phyloP scores from a whole-genome alignment of 768 basidiomycete genomes.

The Rhizopogon rudus region DNA sequence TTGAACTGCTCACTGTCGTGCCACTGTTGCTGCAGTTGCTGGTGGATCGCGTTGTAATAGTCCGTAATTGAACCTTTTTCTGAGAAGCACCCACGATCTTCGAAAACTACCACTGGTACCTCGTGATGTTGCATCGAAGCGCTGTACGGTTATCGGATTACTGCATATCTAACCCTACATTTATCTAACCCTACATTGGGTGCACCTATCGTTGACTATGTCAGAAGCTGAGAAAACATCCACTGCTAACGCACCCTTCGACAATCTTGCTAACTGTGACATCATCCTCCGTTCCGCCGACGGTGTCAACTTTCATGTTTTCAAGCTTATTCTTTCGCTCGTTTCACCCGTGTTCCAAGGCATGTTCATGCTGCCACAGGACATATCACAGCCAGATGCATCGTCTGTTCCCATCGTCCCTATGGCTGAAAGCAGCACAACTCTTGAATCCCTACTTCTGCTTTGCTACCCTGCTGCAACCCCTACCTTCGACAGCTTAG shows the following conservation, averaged over 20 bases:
- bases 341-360: slow-evolving; percentile 46
- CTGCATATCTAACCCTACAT: background rate
- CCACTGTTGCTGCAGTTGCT: too few species aligned
- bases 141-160: background rate
- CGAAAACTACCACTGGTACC: background rate
- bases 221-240: background rate
- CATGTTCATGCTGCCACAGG: slow-evolving; percentile 41
- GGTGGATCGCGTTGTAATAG: too few species aligned
- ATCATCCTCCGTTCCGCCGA: slow-evolving; percentile 11
- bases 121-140: background rate
- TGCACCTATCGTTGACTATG: background rate
- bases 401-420: slow-evolving; percentile 28
- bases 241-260: slow-evolving; percentile 3
- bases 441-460: slow-evolving; percentile 31
- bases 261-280: slow-evolving; percentile 6
- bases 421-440: slow-evolving; percentile 35
- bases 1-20: too few species aligned
- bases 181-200: background rate
- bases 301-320: slow-evolving; percentile 7
- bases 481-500: slow-evolving; percentile 2
- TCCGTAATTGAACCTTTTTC: too few species aligned
- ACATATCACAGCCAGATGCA: slow-evolving; percentile 11
- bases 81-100: too few species aligned
- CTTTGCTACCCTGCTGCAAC: slow-evolving; percentile 32
- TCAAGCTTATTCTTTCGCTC: slow-evolving; percentile 34